Evolutionary conservation across 2,329 filamentous ascomycete species (phyloP), one percentile per base, ranked within the genome.

Genomic region (Thelonectria olida): DNA sequence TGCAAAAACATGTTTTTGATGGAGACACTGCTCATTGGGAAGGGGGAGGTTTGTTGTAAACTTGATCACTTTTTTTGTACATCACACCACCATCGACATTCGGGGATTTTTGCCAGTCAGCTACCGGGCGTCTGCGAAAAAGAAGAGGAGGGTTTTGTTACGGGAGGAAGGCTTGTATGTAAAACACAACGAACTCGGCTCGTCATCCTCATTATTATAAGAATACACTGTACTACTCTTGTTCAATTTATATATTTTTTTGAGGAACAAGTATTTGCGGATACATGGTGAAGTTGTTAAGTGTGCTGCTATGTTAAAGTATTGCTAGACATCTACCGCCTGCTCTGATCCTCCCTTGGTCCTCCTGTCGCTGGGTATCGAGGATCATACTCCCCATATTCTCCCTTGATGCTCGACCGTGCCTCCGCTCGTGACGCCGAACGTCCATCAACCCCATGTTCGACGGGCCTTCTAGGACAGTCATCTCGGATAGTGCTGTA

Each of bases 371-470:
- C 74, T 12, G 78, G 78, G 65, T 76, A 76, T 44, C 76, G 75
- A 22, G 80, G 79, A 54, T 83, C 80, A 51, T 84, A 83, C 62
- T 82, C 80, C 55, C 81, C 79, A 52, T 77, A 66, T 58, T 58
- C 64, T 6, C 57, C 41, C 39, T 48, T 53, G 13, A 47, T 15
- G 20, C 27, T 23, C 39, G 45, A 38, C 7, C 44, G 61, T 23
- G 41, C 48, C 12, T 34, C 52, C 7, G 57, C 48, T 36, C 39
- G 12, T 20, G 55, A 59, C 13, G 49, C 39, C 31, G 53, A 36
- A 44, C 45, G 58, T 13, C 53, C 27, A 47, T 53, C 53, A 41
- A 51, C 15, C 15, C 27, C 25, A 42, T 70, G 64, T 25, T 25
- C 34, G 3, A 41, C 5, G 31, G 44, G 13, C 22, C 42, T 27